phyloP scores from a whole-genome alignment of 257 asterid species.

The Craterostigma plantagineum region DNA sequence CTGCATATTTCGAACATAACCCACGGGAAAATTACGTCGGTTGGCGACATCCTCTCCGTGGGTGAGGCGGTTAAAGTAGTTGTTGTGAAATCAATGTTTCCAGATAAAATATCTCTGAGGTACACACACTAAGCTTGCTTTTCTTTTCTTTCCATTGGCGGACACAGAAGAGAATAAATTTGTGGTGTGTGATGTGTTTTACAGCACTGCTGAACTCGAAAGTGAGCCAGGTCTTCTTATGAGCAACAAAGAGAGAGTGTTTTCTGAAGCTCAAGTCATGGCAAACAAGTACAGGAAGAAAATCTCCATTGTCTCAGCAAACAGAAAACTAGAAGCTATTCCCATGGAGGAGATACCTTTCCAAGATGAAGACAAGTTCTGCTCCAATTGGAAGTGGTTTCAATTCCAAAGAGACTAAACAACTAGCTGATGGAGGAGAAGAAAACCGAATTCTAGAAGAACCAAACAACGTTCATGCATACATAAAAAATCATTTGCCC shows the following conservation, averaged over 20 bases:
- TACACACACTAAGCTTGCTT: too few species aligned
- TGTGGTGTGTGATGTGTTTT: neutral
- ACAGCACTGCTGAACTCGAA: constrained; percentile 83
- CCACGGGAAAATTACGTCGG: constrained; percentile 35
- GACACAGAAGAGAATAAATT: neutral
- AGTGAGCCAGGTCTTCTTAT: constrained; percentile 80
- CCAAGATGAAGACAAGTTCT: constrained; percentile 48
- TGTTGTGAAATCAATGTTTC: constrained; percentile 59
- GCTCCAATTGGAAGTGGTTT: constrained; percentile 90
- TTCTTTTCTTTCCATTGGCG: neutral
- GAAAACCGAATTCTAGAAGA: too few species aligned
- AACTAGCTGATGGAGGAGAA: too few species aligned
- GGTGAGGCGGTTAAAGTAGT: constrained; percentile 76
- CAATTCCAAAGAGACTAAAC: constrained; percentile 30
- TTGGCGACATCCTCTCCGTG: constrained; percentile 43
- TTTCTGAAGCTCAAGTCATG: constrained; percentile 71
- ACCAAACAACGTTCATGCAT: too few species aligned
- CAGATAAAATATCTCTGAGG: constrained; percentile 81
- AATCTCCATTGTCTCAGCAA: constrained; percentile 13
- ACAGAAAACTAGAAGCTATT: constrained; percentile 27
- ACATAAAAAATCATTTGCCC: too few species aligned
- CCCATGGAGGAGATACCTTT: constrained; percentile 44
- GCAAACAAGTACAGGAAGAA: constrained; percentile 67
- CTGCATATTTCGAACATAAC: constrained; percentile 73
- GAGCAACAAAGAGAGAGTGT: constrained; percentile 69